Evolutionary conservation across 768 basidiomycete genomes (phyloP).

Genomic region (Hericium erinaceus): DNA sequence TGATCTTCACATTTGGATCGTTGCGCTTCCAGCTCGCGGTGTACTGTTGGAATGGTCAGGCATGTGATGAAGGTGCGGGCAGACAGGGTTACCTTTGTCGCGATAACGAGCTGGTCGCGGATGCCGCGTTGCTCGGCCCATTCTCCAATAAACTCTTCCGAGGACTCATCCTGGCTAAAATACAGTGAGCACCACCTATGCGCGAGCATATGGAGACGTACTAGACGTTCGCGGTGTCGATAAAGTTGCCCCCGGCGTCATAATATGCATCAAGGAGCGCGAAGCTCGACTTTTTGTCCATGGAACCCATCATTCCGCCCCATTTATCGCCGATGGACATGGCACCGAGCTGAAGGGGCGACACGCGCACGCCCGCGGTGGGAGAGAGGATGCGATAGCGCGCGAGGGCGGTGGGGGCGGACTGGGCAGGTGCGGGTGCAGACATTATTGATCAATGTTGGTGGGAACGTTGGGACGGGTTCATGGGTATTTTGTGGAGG

Average conservation of each 20-base stretch:
- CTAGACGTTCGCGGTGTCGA: background rate
- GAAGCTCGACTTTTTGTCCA: constrained; percentile 26
- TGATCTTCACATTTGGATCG: constrained; percentile 7
- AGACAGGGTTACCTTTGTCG: constrained; percentile 8
- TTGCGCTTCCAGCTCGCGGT: constrained; percentile 12
- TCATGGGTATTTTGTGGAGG: no score
- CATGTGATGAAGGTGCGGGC: no score
- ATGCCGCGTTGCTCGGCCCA: constrained; percentile 26
- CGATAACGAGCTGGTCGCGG: constrained; percentile 27
- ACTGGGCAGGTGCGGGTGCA: background rate
- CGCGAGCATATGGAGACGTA: background rate
- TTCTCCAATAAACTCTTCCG: constrained; percentile 29
- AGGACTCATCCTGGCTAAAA: constrained; percentile 12
- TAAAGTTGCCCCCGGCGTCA: constrained; percentile 16
- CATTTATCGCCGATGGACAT: constrained; percentile 14
- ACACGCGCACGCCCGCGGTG: constrained; percentile 17
- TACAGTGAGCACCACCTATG: background rate
- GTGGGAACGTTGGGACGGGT: no score
- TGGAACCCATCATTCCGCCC: constrained; percentile 26
- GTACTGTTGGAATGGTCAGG: background rate
- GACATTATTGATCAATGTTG: background rate
- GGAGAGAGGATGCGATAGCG: constrained; percentile 12
- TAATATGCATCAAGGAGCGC: constrained; percentile 29
- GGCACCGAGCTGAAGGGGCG: constrained; percentile 19
- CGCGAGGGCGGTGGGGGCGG: constrained; percentile 7